A percentile compares a stretch with the other conserved stretches of the same genome.
Evolutionary conservation across 2,329 filamentous ascomycete species (phyloP).

Genomic region (Alternaria gansuensis): DNA sequence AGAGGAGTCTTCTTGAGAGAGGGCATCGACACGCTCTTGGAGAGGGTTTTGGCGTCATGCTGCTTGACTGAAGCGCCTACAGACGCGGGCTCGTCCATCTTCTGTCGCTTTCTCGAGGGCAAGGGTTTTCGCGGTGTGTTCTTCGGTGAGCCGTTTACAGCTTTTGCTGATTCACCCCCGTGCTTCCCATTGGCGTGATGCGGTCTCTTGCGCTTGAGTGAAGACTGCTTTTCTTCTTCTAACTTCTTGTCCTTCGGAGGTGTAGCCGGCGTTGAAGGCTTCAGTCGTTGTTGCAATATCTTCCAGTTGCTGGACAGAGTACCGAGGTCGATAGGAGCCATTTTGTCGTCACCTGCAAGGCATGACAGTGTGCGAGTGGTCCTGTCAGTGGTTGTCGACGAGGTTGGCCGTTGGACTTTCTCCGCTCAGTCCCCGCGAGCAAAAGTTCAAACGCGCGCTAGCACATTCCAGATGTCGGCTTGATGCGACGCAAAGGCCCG

Average conservation of each 20-base stretch:
- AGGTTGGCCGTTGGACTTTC: constrained; percentile 26
- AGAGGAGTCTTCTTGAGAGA: constrained; percentile 57
- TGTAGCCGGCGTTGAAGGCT: constrained; percentile 48
- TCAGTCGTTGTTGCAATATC: constrained; percentile 70
- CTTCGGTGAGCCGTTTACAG: constrained; percentile 48
- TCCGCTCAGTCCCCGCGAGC: constrained; percentile 21
- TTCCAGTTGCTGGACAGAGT: constrained; percentile 74
- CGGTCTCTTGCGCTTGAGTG: constrained; percentile 50
- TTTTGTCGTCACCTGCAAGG: constrained; percentile 39
- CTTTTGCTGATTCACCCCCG: constrained; percentile 29
- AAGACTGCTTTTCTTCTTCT: constrained; percentile 35
- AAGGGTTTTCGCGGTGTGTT: constrained; percentile 30
- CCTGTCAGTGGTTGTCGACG: constrained; percentile 25
- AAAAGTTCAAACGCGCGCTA: constrained; percentile 38
- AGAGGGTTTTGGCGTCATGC: constrained; percentile 56
- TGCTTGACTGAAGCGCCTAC: constrained; percentile 48
- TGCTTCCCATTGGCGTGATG: constrained; percentile 33
- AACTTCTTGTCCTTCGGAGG: constrained; percentile 38
- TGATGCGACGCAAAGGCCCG: constrained; percentile 19
- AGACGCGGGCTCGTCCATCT: constrained; percentile 50
- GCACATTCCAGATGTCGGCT: constrained; percentile 25
- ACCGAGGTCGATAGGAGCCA: constrained; percentile 53
- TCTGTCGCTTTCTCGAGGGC: constrained; percentile 47
- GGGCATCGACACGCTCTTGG: constrained; percentile 47
- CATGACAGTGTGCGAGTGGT: constrained; percentile 39